Evolutionary conservation across 148 eudicot genomes (phyloP).

Genomic region (Linanthus parryae): DNA sequence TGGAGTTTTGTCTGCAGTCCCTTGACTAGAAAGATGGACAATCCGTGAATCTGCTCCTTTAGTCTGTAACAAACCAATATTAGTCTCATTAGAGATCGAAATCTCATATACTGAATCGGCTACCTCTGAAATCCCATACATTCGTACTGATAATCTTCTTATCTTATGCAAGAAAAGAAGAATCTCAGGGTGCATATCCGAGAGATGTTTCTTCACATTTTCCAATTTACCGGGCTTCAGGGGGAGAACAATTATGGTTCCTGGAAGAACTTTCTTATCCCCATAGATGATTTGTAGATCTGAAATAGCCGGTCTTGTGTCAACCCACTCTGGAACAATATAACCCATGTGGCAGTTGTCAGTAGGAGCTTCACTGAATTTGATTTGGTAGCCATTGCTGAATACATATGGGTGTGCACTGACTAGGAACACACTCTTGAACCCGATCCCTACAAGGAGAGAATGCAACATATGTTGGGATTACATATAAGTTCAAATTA

Average conservation of each 20-base stretch:
- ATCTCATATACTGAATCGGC: conserved; percentile 17
- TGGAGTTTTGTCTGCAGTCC: conserved; percentile 14
- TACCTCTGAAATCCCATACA: neutral
- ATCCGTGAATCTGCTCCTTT: conserved; percentile 21
- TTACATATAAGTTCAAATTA: no score
- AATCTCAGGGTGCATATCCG: conserved; percentile 28
- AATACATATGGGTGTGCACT: conserved; percentile 56
- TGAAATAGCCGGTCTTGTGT: conserved; percentile 43
- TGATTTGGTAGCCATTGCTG: conserved; percentile 64
- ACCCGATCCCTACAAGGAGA: conserved; percentile 59
- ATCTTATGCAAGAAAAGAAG: conserved; percentile 28
- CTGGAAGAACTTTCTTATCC: conserved; percentile 9
- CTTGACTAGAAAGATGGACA: conserved; percentile 25
- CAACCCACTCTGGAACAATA: conserved; percentile 81
- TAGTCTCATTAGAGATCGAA: conserved; percentile 30
- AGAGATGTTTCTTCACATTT: conserved; percentile 29
- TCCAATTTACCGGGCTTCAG: conserved; percentile 32
- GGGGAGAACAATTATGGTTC: conserved; percentile 32
- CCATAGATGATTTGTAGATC: conserved; percentile 24
- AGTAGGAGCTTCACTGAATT: conserved; percentile 58
- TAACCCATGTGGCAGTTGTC: conserved; percentile 50
- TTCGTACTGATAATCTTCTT: conserved; percentile 19
- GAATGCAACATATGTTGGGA: no score
- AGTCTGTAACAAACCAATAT: conserved; percentile 12
- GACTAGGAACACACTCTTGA: conserved; percentile 69